phyloP scores from a whole-genome alignment of 805 yeast species.

The Candida nemodendra region DNA sequence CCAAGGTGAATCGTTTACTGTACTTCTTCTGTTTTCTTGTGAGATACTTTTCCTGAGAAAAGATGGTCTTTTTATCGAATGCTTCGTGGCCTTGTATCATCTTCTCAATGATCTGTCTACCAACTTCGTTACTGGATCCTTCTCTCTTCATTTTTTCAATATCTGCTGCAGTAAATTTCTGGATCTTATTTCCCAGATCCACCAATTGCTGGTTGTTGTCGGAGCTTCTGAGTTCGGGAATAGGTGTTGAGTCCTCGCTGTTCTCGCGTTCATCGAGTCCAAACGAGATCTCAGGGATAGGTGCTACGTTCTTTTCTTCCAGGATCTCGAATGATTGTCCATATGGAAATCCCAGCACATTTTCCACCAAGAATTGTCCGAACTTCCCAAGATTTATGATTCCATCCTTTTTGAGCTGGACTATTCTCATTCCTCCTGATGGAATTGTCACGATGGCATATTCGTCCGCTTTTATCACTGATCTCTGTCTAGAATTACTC shows the following conservation, averaged over 20 bases:
- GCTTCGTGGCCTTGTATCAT: constrained; percentile 83
- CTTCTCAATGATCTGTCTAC: constrained; percentile 75
- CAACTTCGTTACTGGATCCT: constrained; percentile 59
- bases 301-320: constrained; percentile 51
- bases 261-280: constrained; percentile 24
- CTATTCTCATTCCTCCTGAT: constrained; percentile 72
- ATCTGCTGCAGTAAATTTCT: constrained; percentile 72
- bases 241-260: constrained; percentile 24
- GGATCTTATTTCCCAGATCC: constrained; percentile 68
- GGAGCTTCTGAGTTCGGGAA: constrained; percentile 39
- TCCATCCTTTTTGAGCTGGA: constrained; percentile 61
- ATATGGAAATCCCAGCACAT: constrained; percentile 73
- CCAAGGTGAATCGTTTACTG: constrained; percentile 79
- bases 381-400: constrained; percentile 82
- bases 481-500: too few species aligned
- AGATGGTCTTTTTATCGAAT: constrained; percentile 84
- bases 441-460: constrained; percentile 74
- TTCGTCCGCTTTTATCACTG: constrained; percentile 44
- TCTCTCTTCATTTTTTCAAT: constrained; percentile 78
- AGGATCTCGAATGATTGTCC: constrained; percentile 88
- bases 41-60: constrained; percentile 88
- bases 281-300: constrained; percentile 41
- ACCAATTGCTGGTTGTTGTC: constrained; percentile 64
- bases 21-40: constrained; percentile 91
- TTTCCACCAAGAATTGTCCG: constrained; percentile 77